Percentiles rank a stretch among this genome's conserved stretches.
These are phyloP conservation scores for Dendrocalamus sinicus DNA, from an alignment of 176 grass and related monocot species.

Conservation along the genomic window DNA sequence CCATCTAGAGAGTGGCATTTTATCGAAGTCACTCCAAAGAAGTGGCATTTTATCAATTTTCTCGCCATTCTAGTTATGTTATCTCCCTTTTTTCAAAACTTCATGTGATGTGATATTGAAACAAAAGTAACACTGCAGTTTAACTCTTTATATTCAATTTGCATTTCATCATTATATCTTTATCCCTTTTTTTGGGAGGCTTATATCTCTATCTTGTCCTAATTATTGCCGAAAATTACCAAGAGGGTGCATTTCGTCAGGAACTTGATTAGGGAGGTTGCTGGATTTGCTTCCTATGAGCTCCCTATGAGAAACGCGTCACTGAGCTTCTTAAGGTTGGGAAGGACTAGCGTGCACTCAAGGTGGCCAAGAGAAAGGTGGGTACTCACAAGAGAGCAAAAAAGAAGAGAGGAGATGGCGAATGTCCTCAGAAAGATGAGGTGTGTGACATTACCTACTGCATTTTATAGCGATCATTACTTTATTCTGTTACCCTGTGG, in stretches of 20 bases:
- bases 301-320: slow-evolving; percentile 65
- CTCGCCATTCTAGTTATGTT: neutral
- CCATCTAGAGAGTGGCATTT: too few species aligned
- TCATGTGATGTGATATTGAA: neutral
- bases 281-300: slow-evolving; percentile 50
- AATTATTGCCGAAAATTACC: slow-evolving; percentile 51
- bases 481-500: neutral
- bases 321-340: slow-evolving; percentile 69
- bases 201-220: neutral
- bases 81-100: neutral
- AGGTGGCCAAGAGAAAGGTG: slow-evolving; percentile 62
- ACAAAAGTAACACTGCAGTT: neutral
- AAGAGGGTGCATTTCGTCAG: slow-evolving; percentile 57
- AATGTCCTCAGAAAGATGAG: slow-evolving; percentile 62
- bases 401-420: slow-evolving; percentile 71
- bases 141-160: neutral
- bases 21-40: too few species aligned
- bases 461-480: neutral
- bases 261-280: slow-evolving; percentile 63
- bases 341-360: slow-evolving; percentile 66
- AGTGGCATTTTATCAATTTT: too few species aligned
- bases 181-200: neutral
- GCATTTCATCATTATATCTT: neutral
- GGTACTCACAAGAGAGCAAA: slow-evolving; percentile 71
- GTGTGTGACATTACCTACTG: neutral